phyloP scores from a whole-genome alignment of 1,139 yeast species.

The Arxiozyma telluris region DNA sequence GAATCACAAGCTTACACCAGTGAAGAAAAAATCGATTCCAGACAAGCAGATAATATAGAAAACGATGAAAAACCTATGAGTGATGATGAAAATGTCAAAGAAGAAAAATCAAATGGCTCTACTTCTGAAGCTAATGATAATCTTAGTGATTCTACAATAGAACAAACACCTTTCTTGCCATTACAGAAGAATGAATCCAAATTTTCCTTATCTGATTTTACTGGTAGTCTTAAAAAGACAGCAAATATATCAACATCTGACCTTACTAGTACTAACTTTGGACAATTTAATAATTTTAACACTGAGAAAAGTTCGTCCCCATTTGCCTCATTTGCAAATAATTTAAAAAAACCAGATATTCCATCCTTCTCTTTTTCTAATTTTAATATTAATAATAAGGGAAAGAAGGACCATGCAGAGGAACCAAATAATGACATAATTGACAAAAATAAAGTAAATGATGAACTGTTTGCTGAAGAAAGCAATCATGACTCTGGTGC shows the following conservation, averaged over 20 bases:
- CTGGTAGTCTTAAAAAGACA: constrained; percentile 23
- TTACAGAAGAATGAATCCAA: neutral
- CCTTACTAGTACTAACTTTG: constrained; percentile 6
- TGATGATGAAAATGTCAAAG: neutral
- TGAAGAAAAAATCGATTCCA: constrained; percentile 1
- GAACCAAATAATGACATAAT: neutral
- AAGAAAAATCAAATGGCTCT: neutral
- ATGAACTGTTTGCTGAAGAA: neutral
- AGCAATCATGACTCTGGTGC: neutral
- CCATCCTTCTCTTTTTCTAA: constrained; percentile 16
- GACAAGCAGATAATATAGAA: constrained; percentile 3
- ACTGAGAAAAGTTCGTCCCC: constrained; percentile 13
- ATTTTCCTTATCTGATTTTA: constrained; percentile 12
- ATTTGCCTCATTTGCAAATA: constrained; percentile 18
- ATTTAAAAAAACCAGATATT: constrained; percentile 11
- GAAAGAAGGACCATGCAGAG: neutral
- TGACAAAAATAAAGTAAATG: too few relatives aligned
- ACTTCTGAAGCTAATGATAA: constrained; percentile 3
- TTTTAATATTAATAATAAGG: neutral
- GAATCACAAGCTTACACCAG: constrained; percentile 5
- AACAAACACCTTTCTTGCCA: constrained; percentile 12
- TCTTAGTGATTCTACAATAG: constrained; percentile 17
- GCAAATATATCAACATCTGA: constrained; percentile 18
- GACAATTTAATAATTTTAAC: neutral
- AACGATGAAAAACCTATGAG: constrained; percentile 4